Percentiles rank a stretch among this genome's conserved stretches.
Conservation (phyloP, 257 asterid genomes). For the Salvia miltiorrhiza region DNA sequence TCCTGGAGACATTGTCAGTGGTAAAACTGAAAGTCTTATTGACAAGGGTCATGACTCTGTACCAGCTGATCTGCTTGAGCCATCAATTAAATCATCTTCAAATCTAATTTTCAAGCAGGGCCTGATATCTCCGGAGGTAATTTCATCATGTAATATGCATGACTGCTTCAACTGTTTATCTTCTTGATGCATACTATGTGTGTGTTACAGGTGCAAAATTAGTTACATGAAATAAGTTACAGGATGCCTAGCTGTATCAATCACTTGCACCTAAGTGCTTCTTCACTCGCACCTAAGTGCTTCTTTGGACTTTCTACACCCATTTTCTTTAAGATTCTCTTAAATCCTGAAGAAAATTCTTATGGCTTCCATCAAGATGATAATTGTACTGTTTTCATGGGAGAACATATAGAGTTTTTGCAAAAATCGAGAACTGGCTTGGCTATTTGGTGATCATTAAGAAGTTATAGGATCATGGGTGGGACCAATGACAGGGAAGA, state of each 20-base stretch:
- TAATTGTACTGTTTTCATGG: background rate
- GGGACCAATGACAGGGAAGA: background rate
- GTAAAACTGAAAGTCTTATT: conserved; percentile 27
- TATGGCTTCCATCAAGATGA: background rate
- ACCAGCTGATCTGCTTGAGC: conserved; percentile 29
- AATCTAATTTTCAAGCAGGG: conserved; percentile 32
- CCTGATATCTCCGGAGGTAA: conserved; percentile 53
- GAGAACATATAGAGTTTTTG: background rate
- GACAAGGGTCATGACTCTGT: conserved; percentile 26
- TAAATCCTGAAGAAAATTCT: background rate
- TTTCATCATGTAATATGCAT: background rate
- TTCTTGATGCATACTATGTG: conserved; percentile 11
- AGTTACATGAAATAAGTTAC: background rate
- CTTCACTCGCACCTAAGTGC: too few species aligned
- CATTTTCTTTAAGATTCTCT: conserved; percentile 3
- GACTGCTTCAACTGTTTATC: background rate
- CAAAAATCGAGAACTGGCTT: background rate
- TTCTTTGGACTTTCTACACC: background rate
- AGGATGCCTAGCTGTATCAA: background rate
- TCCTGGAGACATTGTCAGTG: conserved; percentile 24
- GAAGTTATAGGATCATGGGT: background rate
- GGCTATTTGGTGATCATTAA: background rate
- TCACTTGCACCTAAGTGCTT: background rate
- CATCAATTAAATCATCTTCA: conserved; percentile 32
- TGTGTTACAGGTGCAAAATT: background rate